Percentiles rank a stretch among this genome's conserved stretches.
These are phyloP conservation scores for Fusarium sp. DNA, from an alignment of 2,329 filamentous ascomycete species.

Conservation along the genomic window DNA sequence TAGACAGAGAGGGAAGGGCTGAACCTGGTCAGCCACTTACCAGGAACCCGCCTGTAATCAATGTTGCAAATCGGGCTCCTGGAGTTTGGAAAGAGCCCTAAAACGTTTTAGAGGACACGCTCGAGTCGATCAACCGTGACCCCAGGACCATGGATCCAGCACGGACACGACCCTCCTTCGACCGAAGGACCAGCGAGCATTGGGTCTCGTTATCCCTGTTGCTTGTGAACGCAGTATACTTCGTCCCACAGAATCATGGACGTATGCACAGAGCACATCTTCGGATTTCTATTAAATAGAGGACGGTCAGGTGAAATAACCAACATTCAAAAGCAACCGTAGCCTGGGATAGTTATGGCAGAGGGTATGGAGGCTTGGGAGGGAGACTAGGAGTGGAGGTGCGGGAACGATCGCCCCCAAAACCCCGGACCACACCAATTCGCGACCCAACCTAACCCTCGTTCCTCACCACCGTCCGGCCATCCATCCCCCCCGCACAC, in stretches of 20 bases:
- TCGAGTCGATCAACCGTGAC: constrained; percentile 17
- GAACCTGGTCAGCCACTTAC: constrained; percentile 9
- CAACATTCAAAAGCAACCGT: constrained; percentile 1
- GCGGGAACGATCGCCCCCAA: constrained; percentile 51
- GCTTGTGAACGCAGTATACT: constrained; percentile 16
- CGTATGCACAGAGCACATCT: background rate
- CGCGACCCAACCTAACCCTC: constrained; percentile 23
- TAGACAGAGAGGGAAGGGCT: constrained; percentile 7
- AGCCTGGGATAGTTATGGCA: background rate
- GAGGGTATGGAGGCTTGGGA: constrained; percentile 5
- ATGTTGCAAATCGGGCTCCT: constrained; percentile 8
- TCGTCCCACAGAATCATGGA: background rate
- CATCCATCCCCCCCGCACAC: constrained; percentile 10
- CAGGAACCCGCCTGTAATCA: constrained; percentile 7
- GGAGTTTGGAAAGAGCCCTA: background rate
- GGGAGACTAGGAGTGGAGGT: constrained; percentile 42
- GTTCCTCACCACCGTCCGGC: constrained; percentile 25
- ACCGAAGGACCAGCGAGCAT: background rate
- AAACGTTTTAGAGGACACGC: constrained; percentile 3
- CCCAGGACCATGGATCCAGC: constrained; percentile 14
- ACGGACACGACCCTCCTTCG: constrained; percentile 17
- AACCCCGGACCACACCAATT: constrained; percentile 47
- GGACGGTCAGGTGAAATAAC: background rate
- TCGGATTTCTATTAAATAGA: background rate
- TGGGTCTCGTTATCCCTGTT: constrained; percentile 4